phyloP scores from a whole-genome alignment of 352 stramenopile genomes.

The Pythium scleroteichum region DNA sequence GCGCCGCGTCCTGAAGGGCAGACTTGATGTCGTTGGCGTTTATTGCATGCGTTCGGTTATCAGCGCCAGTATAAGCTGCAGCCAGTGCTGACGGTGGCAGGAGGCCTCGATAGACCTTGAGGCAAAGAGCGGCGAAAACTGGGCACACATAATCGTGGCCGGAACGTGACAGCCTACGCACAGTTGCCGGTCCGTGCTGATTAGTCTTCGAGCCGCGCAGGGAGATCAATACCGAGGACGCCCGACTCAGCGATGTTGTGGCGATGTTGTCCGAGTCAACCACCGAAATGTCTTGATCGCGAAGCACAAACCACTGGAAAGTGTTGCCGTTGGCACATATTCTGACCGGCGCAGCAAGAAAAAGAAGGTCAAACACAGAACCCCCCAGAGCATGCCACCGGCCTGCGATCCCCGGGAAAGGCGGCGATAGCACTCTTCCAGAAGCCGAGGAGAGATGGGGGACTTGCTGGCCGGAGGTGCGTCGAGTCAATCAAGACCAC shows the following conservation, averaged over 20 bases:
- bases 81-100: background rate
- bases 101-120: background rate
- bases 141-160: slow-evolving; percentile 5
- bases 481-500: background rate
- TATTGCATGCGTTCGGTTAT: no score
- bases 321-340: background rate
- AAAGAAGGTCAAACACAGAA: slow-evolving; percentile 21
- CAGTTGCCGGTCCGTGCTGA: background rate
- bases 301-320: slow-evolving; percentile 11
- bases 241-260: background rate
- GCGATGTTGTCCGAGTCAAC: background rate
- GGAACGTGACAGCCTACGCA: background rate
- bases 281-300: background rate
- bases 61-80: no score
- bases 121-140: slow-evolving; percentile 2
- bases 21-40: no score
- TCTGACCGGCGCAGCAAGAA: slow-evolving; percentile 12
- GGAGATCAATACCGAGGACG: background rate
- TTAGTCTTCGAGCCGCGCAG: slow-evolving; percentile 10
- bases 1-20: background rate
- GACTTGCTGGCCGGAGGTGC: background rate
- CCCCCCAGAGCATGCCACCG: slow-evolving; percentile 2
- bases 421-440: no score
- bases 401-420: background rate
- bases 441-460: background rate